These are phyloP conservation scores for Wickerhamiella cacticola DNA, from an alignment of 805 yeast genomes.

Conservation along the genomic window DNA sequence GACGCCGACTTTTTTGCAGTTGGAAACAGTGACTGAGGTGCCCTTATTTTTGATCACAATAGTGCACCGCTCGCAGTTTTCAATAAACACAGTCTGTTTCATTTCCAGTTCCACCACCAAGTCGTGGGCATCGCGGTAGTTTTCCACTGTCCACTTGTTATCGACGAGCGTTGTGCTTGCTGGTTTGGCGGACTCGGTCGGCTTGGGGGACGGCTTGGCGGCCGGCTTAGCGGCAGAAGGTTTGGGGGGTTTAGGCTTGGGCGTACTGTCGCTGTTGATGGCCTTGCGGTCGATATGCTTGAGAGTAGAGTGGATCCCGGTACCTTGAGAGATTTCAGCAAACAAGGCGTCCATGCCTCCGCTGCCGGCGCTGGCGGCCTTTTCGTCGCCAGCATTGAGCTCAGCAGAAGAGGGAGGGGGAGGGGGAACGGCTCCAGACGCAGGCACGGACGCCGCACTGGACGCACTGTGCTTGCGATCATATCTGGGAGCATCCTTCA, in stretches of 20 bases:
- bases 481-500: conserved; percentile 1
- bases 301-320: conserved; percentile 66
- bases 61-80: conserved; percentile 61
- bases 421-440: conserved; percentile 67
- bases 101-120: conserved; percentile 67
- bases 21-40: conserved; percentile 71
- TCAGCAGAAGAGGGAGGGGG: conserved; percentile 74
- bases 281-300: conserved; percentile 94
- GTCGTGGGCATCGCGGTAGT: conserved; percentile 52
- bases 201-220: conserved; percentile 70
- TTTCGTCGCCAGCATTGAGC: conserved; percentile 30
- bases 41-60: conserved; percentile 83
- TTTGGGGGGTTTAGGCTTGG: conserved; percentile 30
- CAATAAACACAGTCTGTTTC: conserved; percentile 82
- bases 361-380: conserved; percentile 18
- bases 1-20: conserved; percentile 59
- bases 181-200: conserved; percentile 40
- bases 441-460: conserved; percentile 31
- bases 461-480: conserved; percentile 17
- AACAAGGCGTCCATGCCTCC: conserved; percentile 66
- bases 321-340: conserved; percentile 81
- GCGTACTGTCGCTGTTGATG: conserved; percentile 69
- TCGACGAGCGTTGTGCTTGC: conserved; percentile 61
- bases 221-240: conserved; percentile 26
- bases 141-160: conserved; percentile 80